phyloP scores from a whole-genome alignment of 2,329 filamentous ascomycete genomes.

The Colletotrichum agaves region DNA sequence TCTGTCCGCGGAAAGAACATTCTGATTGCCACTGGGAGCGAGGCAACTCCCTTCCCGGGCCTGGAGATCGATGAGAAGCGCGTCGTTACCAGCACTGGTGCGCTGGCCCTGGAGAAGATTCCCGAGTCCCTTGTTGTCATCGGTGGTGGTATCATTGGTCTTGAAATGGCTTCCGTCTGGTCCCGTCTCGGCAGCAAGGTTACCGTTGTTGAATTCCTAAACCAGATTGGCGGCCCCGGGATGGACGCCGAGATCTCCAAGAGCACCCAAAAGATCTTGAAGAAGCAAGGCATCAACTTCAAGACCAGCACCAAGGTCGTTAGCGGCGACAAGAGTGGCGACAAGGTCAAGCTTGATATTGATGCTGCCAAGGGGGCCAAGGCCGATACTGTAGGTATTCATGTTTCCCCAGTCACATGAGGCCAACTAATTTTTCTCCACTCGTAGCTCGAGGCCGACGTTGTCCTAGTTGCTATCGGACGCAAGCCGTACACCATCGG shows the following conservation, averaged over 20 bases:
- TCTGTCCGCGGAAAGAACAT: slow-evolving; percentile 94
- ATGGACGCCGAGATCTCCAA: slow-evolving; percentile 98
- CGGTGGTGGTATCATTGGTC: slow-evolving; percentile 96
- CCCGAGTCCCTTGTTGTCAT: slow-evolving; percentile 98
- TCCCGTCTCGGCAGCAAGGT: slow-evolving; percentile 93
- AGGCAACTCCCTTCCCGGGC: slow-evolving; percentile 95
- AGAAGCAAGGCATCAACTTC: slow-evolving; percentile 98
- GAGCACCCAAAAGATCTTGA: slow-evolving; percentile 88
- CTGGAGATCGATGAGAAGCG: slow-evolving; percentile 97
- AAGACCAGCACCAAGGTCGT: slow-evolving; percentile 97
- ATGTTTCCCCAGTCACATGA: neutral
- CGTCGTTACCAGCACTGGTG: slow-evolving; percentile 95
- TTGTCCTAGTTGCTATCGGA: slow-evolving; percentile 96
- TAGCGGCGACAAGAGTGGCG: slow-evolving; percentile 82
- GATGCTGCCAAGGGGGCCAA: slow-evolving; percentile 98
- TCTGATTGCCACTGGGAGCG: slow-evolving; percentile 94
- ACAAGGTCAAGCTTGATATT: slow-evolving; percentile 82
- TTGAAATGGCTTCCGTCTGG: slow-evolving; percentile 99
- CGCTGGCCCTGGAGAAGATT: slow-evolving; percentile 87
- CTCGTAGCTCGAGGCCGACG: slow-evolving; percentile 85
- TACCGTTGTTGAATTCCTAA: slow-evolving; percentile 95
- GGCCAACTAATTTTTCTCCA: slow-evolving; percentile 29
- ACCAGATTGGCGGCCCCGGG: slow-evolving; percentile 95
- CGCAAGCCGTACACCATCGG: slow-evolving; percentile 93
- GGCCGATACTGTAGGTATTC: slow-evolving; percentile 78